Percentiles rank a stretch among this genome's conserved stretches.
Conservation (phyloP, 2,329 filamentous ascomycete species). For the Ramichloridium luteum region DNA sequence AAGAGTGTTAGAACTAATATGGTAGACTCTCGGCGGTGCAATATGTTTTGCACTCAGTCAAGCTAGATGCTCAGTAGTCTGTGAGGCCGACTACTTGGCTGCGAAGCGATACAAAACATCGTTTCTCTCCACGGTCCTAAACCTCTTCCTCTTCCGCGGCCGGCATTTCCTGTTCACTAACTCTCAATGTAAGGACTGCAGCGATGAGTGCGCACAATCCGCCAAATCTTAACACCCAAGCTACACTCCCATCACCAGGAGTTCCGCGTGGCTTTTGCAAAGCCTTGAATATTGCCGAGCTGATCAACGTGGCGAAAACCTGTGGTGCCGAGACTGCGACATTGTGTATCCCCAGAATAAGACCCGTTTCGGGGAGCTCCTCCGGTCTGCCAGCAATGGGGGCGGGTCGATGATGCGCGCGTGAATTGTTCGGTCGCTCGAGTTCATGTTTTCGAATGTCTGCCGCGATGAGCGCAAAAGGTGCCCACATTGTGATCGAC, state of each 20-base stretch:
- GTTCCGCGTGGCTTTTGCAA: conserved; percentile 78
- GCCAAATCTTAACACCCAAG: conserved; percentile 74
- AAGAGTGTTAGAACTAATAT: too few relatives aligned
- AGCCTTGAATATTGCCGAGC: conserved; percentile 69
- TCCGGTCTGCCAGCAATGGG: conserved; percentile 13
- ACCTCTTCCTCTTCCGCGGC: too few relatives aligned
- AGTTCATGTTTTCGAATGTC: conserved; percentile 74
- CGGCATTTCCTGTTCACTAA: conserved; percentile 54
- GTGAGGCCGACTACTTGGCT: too few relatives aligned
- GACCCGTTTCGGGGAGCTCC: conserved; percentile 60
- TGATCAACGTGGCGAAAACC: conserved; percentile 76
- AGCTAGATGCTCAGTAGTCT: too few relatives aligned
- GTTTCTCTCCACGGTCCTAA: too few relatives aligned
- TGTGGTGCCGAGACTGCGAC: conserved; percentile 87
- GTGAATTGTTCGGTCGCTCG: conserved; percentile 27
- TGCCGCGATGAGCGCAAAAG: conserved; percentile 86
- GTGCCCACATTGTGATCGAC: conserved; percentile 80
- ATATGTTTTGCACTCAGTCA: too few relatives aligned
- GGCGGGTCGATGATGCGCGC: conserved; percentile 3
- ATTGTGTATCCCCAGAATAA: conserved; percentile 91
- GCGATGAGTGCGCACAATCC: conserved; percentile 67
- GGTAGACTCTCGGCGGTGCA: too few relatives aligned
- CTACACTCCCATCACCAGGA: conserved; percentile 76
- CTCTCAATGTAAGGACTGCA: conserved; percentile 51
- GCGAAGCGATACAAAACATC: too few relatives aligned